These are phyloP conservation scores for Candida gigantensis DNA, from an alignment of 1,139 yeast genomes.

Conservation along the genomic window DNA sequence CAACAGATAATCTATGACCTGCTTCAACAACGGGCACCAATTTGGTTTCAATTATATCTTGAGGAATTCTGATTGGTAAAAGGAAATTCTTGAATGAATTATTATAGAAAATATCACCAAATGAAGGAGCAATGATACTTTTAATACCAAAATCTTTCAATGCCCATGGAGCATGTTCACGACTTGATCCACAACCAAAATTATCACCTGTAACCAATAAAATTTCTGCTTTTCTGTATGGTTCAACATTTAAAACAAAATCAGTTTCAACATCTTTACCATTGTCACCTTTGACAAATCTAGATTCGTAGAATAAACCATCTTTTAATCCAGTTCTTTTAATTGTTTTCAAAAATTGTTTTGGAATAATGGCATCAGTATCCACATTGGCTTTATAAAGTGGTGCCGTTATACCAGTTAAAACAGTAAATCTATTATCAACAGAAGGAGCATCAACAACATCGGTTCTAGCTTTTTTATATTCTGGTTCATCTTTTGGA, in stretches of 20 bases:
- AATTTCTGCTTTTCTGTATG: slow-evolving; percentile 77
- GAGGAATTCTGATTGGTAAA: slow-evolving; percentile 85
- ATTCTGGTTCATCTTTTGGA: slow-evolving; percentile 46
- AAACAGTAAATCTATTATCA: slow-evolving; percentile 72
- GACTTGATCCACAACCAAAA: slow-evolving; percentile 98
- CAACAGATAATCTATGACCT: slow-evolving; percentile 74
- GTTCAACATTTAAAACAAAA: slow-evolving; percentile 81
- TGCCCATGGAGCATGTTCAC: slow-evolving; percentile 99
- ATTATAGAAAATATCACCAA: slow-evolving; percentile 96
- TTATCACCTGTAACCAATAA: slow-evolving; percentile 93
- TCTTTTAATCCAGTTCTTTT: slow-evolving; percentile 90
- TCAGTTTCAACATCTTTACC: slow-evolving; percentile 85
- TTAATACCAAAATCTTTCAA: slow-evolving; percentile 95
- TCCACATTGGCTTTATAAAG: slow-evolving; percentile 93
- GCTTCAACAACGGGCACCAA: slow-evolving; percentile 76
- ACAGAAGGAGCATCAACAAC: slow-evolving; percentile 40
- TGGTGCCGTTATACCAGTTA: slow-evolving; percentile 90
- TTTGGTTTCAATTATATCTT: slow-evolving; percentile 66
- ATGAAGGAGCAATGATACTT: slow-evolving; percentile 94
- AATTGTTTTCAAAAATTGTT: slow-evolving; percentile 95
- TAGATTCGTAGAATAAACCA: slow-evolving; percentile 88
- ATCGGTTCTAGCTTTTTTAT: slow-evolving; percentile 26
- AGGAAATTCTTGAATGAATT: slow-evolving; percentile 95
- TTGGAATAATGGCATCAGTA: slow-evolving; percentile 97
- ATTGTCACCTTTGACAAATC: slow-evolving; percentile 67